A percentile compares a stretch with the other conserved stretches of the same genome.
Conservation (phyloP, 2,329 filamentous ascomycete species). For the Penicillium sp. region DNA sequence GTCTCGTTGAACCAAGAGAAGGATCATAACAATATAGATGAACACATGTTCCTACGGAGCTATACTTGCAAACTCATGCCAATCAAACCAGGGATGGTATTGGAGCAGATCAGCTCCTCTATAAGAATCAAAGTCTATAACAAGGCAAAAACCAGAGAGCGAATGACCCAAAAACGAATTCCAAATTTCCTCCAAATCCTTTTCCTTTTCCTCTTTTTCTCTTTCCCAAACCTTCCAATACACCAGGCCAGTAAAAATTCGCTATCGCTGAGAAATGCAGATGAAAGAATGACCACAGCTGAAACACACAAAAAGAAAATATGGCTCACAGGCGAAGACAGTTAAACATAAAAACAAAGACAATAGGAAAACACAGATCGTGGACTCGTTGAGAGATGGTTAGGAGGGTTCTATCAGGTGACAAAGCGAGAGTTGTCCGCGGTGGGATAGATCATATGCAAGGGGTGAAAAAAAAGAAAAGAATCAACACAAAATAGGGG, state of each 20-base stretch:
- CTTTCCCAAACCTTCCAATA: constrained; percentile 21
- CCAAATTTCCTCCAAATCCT: constrained; percentile 18
- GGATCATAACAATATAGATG: too few relatives aligned
- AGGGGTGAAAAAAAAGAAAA: constrained; percentile 11
- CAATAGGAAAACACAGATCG: constrained; percentile 12
- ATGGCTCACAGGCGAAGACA: constrained; percentile 20
- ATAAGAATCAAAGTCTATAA: constrained; percentile 13
- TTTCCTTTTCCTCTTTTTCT: constrained; percentile 16
- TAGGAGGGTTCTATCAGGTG: not conserved
- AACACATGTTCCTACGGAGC: not conserved
- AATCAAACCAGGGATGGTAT: constrained; percentile 1
- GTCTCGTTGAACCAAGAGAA: too few relatives aligned
- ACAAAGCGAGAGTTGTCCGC: constrained; percentile 4
- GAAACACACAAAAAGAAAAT: constrained; percentile 14
- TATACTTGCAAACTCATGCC: not conserved
- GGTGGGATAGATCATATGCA: constrained; percentile 11
- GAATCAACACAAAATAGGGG: not conserved
- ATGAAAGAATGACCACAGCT: constrained; percentile 16
- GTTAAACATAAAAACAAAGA: constrained; percentile 14
- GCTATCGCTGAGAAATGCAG: constrained; percentile 29
- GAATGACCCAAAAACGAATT: constrained; percentile 15
- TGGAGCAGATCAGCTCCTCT: constrained; percentile 6
- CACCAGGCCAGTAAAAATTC: constrained; percentile 21
- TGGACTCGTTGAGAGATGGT: constrained; percentile 12
- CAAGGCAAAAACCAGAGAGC: constrained; percentile 8